Base-by-base conservation (phyloP, 2,329 filamentous ascomycete genomes). In the Exserohilum rostratum region DNA sequence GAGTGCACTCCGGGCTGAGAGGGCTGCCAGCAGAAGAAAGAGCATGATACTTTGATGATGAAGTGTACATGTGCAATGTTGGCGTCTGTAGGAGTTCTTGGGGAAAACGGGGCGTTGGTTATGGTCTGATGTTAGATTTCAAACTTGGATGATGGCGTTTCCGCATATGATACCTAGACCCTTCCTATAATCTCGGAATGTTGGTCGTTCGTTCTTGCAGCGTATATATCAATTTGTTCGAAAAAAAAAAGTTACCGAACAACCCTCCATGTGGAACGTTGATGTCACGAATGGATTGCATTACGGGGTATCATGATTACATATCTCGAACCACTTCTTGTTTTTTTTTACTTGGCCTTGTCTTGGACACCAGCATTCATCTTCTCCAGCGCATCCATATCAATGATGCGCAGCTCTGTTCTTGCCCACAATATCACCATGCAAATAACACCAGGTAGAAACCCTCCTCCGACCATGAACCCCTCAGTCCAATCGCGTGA, bases 361-460 rank as follows among this genome's bases (percentile, higher is more conserved):
- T 15, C 29, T n/a, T 25, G 39, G 5, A 49, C 82, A 79, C 75
- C 90, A 90, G 70, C 78, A 34, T 58, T 60, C 66, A 90, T 77
- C 49, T 75, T 78, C 44, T 82, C 78, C 64, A 93, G 74, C 66
- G 89, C 88, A 58, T 79, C 86, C 5, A 90, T 83, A 75, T 92
- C 87, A 7, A 92, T 83, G 43, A 85, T 81, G 3, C 82, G 82
- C 83, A 92, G 87, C 67, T 89, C 80, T 46, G 84, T 75, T 74
- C 91, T 87, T 27, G 85, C 85, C 42, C 83, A 73, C 52, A 91
- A 64, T 5, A 87, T 80, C 17, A 89, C 78, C 0, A 62, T 79
- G 65, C 90, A 87, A 1, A 91, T 82, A 2, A 87, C 56, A 6
- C 66, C 74, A 2, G 78, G 78, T 38, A 80, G 34, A 59, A 77